Conservation (phyloP, 1,284 basidiomycete genomes). For the Fomitopsis betulina region DNA sequence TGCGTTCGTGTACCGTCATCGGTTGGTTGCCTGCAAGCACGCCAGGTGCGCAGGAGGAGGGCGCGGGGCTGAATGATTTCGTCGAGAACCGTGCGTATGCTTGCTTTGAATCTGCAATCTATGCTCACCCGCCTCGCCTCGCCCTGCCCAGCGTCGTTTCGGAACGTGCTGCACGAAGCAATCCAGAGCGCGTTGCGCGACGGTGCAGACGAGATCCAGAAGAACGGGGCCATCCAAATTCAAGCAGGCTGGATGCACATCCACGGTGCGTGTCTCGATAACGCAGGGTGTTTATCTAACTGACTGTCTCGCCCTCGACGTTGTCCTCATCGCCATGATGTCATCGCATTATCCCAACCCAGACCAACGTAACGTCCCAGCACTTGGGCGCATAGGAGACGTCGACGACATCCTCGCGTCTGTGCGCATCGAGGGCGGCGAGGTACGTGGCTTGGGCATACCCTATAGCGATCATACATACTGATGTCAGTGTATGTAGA, state of each 20-base stretch:
- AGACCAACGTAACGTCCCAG: slow-evolving; percentile 72
- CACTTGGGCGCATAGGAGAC: slow-evolving; percentile 68
- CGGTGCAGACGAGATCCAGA: slow-evolving; percentile 60
- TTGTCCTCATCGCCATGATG: not conserved
- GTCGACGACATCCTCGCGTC: slow-evolving; percentile 77
- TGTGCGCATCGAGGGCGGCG: slow-evolving; percentile 65
- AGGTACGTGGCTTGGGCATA: slow-evolving; percentile 35
- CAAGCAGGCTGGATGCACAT: slow-evolving; percentile 82
- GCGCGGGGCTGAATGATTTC: slow-evolving; percentile 64
- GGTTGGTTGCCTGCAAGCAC: slow-evolving; percentile 66
- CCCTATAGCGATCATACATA: not conserved
- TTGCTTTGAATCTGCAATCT: not conserved
- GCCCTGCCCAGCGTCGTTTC: slow-evolving; percentile 50
- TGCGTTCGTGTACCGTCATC: slow-evolving; percentile 50
- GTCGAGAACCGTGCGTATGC: slow-evolving; percentile 54
- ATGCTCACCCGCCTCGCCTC: not conserved
- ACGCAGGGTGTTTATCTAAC: not conserved
- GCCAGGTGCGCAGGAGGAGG: slow-evolving; percentile 22
- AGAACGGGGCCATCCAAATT: slow-evolving; percentile 57
- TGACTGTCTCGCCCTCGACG: not conserved
- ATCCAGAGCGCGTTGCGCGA: slow-evolving; percentile 50
- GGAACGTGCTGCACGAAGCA: slow-evolving; percentile 53
- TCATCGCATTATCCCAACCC: not conserved
- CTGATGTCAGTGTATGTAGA: slow-evolving; percentile 32
- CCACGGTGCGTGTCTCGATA: slow-evolving; percentile 45